Percentiles rank a stretch among this genome's conserved stretches.
These are phyloP conservation scores for Fusarium chaquense DNA, from an alignment of 2,329 filamentous ascomycete genomes.

Conservation along the genomic window DNA sequence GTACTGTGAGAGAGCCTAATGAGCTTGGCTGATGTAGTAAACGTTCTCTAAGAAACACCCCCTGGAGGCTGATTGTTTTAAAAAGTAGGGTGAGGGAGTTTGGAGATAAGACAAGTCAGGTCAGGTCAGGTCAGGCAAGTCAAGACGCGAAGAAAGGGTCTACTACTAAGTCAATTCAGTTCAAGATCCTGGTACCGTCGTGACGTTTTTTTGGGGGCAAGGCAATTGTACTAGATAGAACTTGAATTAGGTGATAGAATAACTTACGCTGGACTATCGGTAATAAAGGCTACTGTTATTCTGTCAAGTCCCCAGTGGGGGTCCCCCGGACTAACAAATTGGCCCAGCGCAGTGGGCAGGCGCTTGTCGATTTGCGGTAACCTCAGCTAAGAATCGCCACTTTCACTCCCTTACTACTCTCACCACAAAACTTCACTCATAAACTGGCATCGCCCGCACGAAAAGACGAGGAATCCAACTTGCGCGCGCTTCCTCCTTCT, in stretches of 20 bases:
- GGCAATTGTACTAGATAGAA: slow-evolving; percentile 16
- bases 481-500: slow-evolving; percentile 12
- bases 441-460: slow-evolving; percentile 9
- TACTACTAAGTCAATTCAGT: not conserved
- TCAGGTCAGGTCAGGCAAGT: not conserved
- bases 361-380: slow-evolving; percentile 40
- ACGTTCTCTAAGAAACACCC: not conserved
- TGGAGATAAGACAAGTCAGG: slow-evolving; percentile 1
- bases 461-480: not conserved
- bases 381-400: slow-evolving; percentile 10
- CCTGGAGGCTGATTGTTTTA: not conserved
- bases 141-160: slow-evolving; percentile 3
- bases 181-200: slow-evolving; percentile 1
- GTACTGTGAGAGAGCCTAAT: not conserved
- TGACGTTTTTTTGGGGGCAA: slow-evolving; percentile 29
- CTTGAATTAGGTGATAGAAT: not conserved
- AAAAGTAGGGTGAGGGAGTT: not conserved
- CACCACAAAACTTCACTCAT: slow-evolving; percentile 1
- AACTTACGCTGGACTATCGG: rapidly evolving
- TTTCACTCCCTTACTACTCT: not conserved
- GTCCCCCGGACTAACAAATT: slow-evolving; percentile 27
- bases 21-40: slow-evolving; percentile 6
- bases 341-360: slow-evolving; percentile 30
- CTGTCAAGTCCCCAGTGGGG: slow-evolving; percentile 20
- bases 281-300: not conserved